Conservation (phyloP, 768 basidiomycete species). For the Megacollybia marginata region DNA sequence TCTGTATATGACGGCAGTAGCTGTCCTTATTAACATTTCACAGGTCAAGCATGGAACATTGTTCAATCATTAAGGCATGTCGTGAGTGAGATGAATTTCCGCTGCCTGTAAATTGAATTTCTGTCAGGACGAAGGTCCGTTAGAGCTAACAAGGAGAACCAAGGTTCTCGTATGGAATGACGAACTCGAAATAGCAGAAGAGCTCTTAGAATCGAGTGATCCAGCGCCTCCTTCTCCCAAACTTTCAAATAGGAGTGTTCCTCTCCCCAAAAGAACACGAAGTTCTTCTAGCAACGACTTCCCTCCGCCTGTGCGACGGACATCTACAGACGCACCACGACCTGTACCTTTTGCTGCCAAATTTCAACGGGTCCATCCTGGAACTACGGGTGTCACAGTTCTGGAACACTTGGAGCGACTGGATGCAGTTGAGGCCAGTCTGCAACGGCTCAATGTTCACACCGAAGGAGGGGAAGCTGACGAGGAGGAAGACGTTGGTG, state of each 20-base stretch:
- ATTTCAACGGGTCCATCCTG: conserved; percentile 76
- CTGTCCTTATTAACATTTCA: neutral
- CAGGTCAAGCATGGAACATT: conserved; percentile 84
- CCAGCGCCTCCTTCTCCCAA: conserved; percentile 47
- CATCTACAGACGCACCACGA: conserved; percentile 56
- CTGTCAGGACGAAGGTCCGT: conserved; percentile 74
- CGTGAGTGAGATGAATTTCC: conserved; percentile 34
- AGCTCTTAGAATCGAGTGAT: conserved; percentile 29
- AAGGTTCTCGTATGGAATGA: conserved; percentile 85
- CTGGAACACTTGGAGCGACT: conserved; percentile 81
- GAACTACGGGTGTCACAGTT: conserved; percentile 80
- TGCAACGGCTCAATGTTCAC: conserved; percentile 65
- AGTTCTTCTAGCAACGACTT: conserved; percentile 66
- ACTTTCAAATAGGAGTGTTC: conserved; percentile 56
- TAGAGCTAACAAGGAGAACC: conserved; percentile 80
- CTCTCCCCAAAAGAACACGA: conserved; percentile 42
- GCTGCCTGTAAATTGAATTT: conserved; percentile 1
- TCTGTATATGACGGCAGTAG: conserved; percentile 3
- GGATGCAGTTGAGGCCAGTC: conserved; percentile 74
- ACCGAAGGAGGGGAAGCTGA: conserved; percentile 32
- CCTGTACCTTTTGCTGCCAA: conserved; percentile 83
- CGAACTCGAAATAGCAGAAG: conserved; percentile 66
- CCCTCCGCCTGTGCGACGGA: conserved; percentile 62
- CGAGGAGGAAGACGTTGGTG: conserved; percentile 63
- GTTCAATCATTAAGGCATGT: conserved; percentile 74